These are phyloP conservation scores for Termitomyces sp. DNA, from an alignment of 768 basidiomycete genomes.

Conservation along the genomic window DNA sequence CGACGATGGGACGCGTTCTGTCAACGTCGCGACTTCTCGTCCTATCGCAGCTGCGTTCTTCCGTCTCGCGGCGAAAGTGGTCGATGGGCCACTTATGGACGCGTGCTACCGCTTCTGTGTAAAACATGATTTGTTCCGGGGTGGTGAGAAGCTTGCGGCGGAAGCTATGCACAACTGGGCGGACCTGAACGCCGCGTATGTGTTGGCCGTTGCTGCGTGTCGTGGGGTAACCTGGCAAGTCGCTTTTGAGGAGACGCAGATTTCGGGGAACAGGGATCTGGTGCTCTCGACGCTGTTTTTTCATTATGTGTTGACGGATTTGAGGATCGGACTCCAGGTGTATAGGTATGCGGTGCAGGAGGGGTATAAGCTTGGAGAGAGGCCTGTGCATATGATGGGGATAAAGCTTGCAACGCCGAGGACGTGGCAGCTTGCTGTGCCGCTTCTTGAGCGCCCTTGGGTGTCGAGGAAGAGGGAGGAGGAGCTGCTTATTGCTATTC, in stretches of 20 bases:
- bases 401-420: constrained; percentile 26
- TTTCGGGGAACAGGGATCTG: constrained; percentile 20
- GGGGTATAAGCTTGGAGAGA: constrained; percentile 18
- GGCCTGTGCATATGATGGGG: constrained; percentile 25
- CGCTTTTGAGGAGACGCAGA: constrained; percentile 24
- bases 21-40: constrained; percentile 25
- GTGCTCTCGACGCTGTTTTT: constrained; percentile 21
- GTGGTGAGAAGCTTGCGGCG: constrained; percentile 12
- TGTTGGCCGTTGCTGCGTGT: constrained; percentile 24
- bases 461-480: constrained; percentile 30
- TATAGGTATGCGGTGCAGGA: constrained; percentile 25
- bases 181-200: constrained; percentile 32
- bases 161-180: constrained; percentile 7
- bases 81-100: constrained; percentile 32
- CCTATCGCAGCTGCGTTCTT: constrained; percentile 41
- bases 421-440: constrained; percentile 25
- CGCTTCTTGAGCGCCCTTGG: constrained; percentile 27
- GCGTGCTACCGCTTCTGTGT: constrained; percentile 31
- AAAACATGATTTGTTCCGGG: constrained; percentile 23
- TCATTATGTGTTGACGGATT: constrained; percentile 25
- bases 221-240: constrained; percentile 22
- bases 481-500: constrained; percentile 33
- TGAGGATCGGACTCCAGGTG: constrained; percentile 25
- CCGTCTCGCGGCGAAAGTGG: constrained; percentile 35
- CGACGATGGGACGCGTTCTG: constrained; percentile 9